Evolutionary conservation across 495 filamentous ascomycete genomes (phyloP).

Genomic region (Penicillium ochrochloron): DNA sequence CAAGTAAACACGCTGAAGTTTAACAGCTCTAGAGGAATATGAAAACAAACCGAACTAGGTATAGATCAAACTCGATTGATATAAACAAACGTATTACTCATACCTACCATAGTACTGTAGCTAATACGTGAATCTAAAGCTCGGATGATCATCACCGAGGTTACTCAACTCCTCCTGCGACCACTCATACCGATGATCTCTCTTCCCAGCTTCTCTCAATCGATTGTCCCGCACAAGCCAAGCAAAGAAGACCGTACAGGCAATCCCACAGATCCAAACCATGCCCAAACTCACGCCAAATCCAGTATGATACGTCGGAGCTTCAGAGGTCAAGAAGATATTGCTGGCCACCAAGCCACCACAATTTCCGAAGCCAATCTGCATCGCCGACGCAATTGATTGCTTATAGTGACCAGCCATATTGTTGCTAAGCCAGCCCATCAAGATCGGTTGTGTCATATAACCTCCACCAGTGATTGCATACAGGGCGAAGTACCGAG

Average conservation of each 20-base stretch:
- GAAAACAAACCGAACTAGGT: not conserved
- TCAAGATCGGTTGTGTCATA: slow-evolving; percentile 47
- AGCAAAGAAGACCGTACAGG: slow-evolving; percentile 46
- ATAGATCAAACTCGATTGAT: not conserved
- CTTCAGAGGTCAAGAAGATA: slow-evolving; percentile 54
- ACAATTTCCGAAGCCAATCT: slow-evolving; percentile 58
- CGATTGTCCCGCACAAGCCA: slow-evolving; percentile 57
- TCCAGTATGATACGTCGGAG: slow-evolving; percentile 54
- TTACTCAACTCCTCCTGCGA: slow-evolving; percentile 55
- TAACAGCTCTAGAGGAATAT: not conserved
- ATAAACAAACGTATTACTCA: not conserved
- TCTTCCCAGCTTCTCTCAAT: slow-evolving; percentile 56
- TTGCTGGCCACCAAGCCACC: slow-evolving; percentile 59
- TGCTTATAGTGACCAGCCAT: slow-evolving; percentile 64
- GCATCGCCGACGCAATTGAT: slow-evolving; percentile 53
- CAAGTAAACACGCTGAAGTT: not conserved
- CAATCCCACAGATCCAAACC: slow-evolving; percentile 52
- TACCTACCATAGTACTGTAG: not conserved
- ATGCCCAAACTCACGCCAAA: slow-evolving; percentile 54
- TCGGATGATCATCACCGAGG: slow-evolving; percentile 64
- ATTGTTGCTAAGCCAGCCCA: slow-evolving; percentile 61
- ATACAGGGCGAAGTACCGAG: slow-evolving; percentile 57
- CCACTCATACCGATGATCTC: slow-evolving; percentile 51
- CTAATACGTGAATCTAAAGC: slow-evolving; percentile 57
- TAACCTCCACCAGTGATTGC: slow-evolving; percentile 52